These are phyloP conservation scores for Cercophora samala DNA, from an alignment of 495 filamentous ascomycete genomes.

Conservation along the genomic window DNA sequence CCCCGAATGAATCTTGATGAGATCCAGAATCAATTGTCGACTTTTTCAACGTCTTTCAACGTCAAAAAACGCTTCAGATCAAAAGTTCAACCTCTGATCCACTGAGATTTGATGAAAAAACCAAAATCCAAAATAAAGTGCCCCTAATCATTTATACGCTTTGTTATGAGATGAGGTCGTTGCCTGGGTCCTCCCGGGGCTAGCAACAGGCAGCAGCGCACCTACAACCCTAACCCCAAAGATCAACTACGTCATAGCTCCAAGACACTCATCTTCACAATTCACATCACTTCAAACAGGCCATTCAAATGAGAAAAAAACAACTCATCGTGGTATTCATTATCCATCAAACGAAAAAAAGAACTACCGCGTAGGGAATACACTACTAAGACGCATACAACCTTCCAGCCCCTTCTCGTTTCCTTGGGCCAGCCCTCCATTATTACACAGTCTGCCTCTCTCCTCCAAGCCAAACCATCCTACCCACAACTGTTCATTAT, in stretches of 20 bases:
- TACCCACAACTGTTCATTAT: background rate
- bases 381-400: slow-evolving; percentile 9
- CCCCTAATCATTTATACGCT: background rate
- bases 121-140: too few relatives aligned
- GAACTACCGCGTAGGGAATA: slow-evolving; percentile 6
- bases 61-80: background rate
- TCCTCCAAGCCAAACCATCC: background rate
- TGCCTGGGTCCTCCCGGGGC: slow-evolving; percentile 10
- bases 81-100: background rate
- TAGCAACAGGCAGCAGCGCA: slow-evolving; percentile 19
- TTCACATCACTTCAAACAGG: background rate
- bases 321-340: slow-evolving; percentile 11
- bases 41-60: background rate
- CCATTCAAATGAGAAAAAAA: background rate
- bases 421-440: background rate
- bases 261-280: background rate
- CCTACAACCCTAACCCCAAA: slow-evolving; percentile 20
- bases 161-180: background rate
- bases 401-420: background rate
- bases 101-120: background rate
- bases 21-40: background rate
- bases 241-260: background rate
- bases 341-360: slow-evolving; percentile 11
- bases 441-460: background rate
- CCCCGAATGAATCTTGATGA: too few relatives aligned